Conservation (phyloP, 169 alveolate genomes). For the Cryptosporidium ubiquitum region DNA sequence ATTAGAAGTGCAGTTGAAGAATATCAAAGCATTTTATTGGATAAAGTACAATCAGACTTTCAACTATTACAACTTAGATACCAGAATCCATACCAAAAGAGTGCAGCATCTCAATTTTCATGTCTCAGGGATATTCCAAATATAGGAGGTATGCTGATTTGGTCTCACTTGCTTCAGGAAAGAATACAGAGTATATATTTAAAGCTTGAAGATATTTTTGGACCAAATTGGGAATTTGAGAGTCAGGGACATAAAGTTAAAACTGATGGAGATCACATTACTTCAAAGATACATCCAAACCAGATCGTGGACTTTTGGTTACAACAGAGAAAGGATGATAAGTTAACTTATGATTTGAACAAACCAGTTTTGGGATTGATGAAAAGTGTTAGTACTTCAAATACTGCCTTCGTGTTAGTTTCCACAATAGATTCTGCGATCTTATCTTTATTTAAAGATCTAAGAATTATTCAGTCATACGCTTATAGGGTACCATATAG, state of each 20-base stretch:
- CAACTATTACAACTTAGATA: constrained; percentile 88
- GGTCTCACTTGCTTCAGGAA: constrained; percentile 93
- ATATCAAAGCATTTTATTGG: constrained; percentile 92
- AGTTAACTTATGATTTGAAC: constrained; percentile 75
- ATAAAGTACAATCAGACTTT: constrained; percentile 91
- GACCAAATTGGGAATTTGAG: constrained; percentile 72
- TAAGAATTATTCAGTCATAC: constrained; percentile 83
- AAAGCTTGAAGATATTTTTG: constrained; percentile 81
- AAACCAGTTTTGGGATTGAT: constrained; percentile 83
- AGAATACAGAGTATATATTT: constrained; percentile 92
- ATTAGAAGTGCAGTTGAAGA: constrained; percentile 97
- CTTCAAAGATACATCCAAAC: constrained; percentile 82
- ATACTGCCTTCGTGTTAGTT: constrained; percentile 84
- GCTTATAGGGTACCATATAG: constrained; percentile 89
- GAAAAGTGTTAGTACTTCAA: constrained; percentile 70
- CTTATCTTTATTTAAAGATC: constrained; percentile 80
- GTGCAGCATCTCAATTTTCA: constrained; percentile 90
- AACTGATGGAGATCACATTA: constrained; percentile 92
- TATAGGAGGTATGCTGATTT: constrained; percentile 93
- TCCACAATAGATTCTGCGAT: constrained; percentile 87
- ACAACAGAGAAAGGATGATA: constrained; percentile 82
- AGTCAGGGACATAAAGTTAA: constrained; percentile 88
- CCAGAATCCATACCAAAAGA: constrained; percentile 88
- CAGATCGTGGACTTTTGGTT: constrained; percentile 87
- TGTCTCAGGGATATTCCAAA: constrained; percentile 93